Conservation (phyloP, 106 monocot genomes). For the Dendrobium officinale region DNA sequence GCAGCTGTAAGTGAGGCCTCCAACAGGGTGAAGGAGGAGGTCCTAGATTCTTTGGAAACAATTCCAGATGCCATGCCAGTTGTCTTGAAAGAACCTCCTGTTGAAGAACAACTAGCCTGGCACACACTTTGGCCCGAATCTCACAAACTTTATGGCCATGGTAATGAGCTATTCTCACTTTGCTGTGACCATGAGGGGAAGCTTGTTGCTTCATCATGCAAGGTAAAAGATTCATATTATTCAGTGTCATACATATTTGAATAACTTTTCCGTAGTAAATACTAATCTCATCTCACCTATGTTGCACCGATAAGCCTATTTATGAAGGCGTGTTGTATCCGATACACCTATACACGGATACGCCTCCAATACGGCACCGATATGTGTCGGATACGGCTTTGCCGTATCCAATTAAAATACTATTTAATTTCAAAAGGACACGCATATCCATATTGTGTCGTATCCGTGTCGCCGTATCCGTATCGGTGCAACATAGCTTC, state of each 20-base stretch:
- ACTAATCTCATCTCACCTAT: background rate
- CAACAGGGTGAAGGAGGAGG: slow-evolving; percentile 20
- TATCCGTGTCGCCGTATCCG: no score
- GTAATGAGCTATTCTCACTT: slow-evolving; percentile 86
- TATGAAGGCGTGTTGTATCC: no score
- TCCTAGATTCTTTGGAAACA: slow-evolving; percentile 62
- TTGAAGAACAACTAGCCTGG: slow-evolving; percentile 87
- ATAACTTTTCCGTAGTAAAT: background rate
- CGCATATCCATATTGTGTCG: no score
- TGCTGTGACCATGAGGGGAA: slow-evolving; percentile 76
- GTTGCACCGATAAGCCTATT: no score
- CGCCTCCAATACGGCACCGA: no score
- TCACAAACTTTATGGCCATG: slow-evolving; percentile 99
- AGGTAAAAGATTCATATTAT: slow-evolving; percentile 34
- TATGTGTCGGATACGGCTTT: no score
- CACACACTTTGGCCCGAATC: slow-evolving; percentile 99
- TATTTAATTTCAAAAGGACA: no score
- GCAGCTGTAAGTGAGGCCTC: slow-evolving; percentile 36
- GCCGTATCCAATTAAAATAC: no score
- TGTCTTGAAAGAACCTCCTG: slow-evolving; percentile 73
- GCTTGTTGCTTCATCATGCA: slow-evolving; percentile 93
- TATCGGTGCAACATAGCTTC: background rate
- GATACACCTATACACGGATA: no score
- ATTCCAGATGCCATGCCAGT: slow-evolving; percentile 86
- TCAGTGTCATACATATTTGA: background rate